These are phyloP conservation scores for Globisporangium emineosum DNA, from an alignment of 352 stramenopile species.

Conservation along the genomic window DNA sequence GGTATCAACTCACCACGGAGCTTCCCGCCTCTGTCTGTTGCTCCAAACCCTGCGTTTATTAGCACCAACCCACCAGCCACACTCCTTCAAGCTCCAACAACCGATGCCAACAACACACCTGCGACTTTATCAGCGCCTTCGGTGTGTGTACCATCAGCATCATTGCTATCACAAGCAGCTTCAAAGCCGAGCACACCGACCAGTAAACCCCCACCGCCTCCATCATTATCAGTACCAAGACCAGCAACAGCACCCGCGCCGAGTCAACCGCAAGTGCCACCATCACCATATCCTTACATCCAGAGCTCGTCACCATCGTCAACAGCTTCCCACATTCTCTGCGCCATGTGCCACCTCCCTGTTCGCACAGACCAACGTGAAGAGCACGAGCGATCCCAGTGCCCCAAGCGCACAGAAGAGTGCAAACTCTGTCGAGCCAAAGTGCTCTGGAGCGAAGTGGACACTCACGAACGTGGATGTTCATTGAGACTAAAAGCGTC, in stretches of 20 bases:
- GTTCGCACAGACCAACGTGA: slow-evolving; percentile 40
- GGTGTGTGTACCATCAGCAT: neutral
- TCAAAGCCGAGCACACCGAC: neutral
- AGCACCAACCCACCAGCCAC: neutral
- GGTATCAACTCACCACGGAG: neutral
- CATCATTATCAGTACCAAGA: neutral
- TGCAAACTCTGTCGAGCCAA: slow-evolving; percentile 39
- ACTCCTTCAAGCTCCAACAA: neutral
- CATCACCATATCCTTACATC: neutral
- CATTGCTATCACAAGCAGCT: neutral
- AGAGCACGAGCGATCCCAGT: slow-evolving; percentile 57
- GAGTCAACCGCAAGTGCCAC: neutral
- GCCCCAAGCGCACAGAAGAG: slow-evolving; percentile 44
- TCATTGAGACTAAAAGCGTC: neutral
- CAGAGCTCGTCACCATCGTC: neutral
- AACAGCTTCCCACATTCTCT: slow-evolving; percentile 30
- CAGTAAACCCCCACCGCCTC: neutral
- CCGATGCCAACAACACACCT: neutral
- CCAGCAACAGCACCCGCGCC: neutral
- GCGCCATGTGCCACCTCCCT: slow-evolving; percentile 45
- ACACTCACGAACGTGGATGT: slow-evolving; percentile 30
- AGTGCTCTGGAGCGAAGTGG: slow-evolving; percentile 42
- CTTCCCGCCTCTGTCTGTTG: neutral
- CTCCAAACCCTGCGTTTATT: neutral
- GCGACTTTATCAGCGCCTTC: neutral